Evolutionary conservation across 2,329 filamentous ascomycete species (phyloP), one percentile per base, ranked within the genome.

Genomic region (Colletotrichum tropicale): DNA sequence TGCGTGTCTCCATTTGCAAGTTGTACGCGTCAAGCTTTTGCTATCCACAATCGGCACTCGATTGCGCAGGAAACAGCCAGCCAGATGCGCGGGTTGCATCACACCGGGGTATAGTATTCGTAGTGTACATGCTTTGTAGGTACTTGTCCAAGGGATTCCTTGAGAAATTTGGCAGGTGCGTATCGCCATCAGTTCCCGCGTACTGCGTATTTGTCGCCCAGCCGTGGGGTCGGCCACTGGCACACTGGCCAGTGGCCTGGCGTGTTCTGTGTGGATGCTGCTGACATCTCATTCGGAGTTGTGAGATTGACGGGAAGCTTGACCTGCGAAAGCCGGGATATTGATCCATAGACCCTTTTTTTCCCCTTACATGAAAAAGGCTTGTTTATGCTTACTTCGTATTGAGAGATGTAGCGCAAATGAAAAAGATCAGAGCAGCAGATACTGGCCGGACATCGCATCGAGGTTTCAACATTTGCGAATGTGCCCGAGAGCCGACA

Each of bases 21-120:
- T 62, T 36, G 48, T 71, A 72, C 55, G 52, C 68, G 61, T 71
- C 69, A 72, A 75, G 38, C 70, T 65, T 75, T 72, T 55, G n/a
- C 48, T 21, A 16, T 66, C 62, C 68, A 34, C 62, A 24, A 43
- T 32, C 18, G 26, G 34, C 24, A 34, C 34, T 34, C 13, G 6
- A 48, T 18, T 48, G 9, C 36, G 52, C 34, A 70, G 34, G 34
- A 38, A 58, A 18, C 32, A 6, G 26, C 70, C 43, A 64, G 66
- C 32, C 24, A 52, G 38, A 64, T 74, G 48, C 66, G 32, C 70
- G 43, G 55, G 60, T 60, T 60, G 18, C 8, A 43, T 34, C 8
- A 24, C 10, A 18, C n/a, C 34, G 32, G 28, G 52, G 18, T 30
- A 38, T 7, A 36, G 34, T 18, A 7, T 16, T 56, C 4, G 28